phyloP scores from a whole-genome alignment of 495 filamentous ascomycete species.

The Cenococcum geophilum region DNA sequence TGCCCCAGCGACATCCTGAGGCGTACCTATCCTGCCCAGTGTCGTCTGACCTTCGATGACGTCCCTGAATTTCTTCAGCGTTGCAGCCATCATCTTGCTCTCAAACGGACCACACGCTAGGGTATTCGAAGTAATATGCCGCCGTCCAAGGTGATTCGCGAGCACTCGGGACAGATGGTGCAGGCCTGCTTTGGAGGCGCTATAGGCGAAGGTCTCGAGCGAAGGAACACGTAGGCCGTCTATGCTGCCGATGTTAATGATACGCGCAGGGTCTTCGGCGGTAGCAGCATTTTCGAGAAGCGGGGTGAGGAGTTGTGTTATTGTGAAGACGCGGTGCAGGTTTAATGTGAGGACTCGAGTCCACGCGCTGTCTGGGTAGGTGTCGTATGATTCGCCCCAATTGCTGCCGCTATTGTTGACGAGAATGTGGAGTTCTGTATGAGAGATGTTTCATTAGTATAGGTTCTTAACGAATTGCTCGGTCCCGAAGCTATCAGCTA shows the following conservation, averaged over 20 bases:
- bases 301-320: slow-evolving; percentile 67
- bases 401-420: slow-evolving; percentile 76
- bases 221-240: slow-evolving; percentile 62
- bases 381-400: slow-evolving; percentile 62
- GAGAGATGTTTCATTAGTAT: neutral
- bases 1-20: slow-evolving; percentile 67
- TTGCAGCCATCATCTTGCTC: slow-evolving; percentile 78
- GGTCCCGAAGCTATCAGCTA: neutral
- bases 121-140: slow-evolving; percentile 66
- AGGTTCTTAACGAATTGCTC: neutral
- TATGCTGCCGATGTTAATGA: slow-evolving; percentile 71
- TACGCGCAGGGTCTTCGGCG: slow-evolving; percentile 50
- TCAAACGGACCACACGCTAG: slow-evolving; percentile 77
- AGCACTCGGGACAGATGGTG: slow-evolving; percentile 68
- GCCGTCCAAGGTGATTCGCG: slow-evolving; percentile 61
- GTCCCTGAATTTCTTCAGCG: slow-evolving; percentile 55
- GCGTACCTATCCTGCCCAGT: slow-evolving; percentile 63
- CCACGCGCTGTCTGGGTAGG: slow-evolving; percentile 64
- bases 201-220: slow-evolving; percentile 73
- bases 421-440: slow-evolving; percentile 60
- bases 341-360: slow-evolving; percentile 71
- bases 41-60: slow-evolving; percentile 59
- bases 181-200: slow-evolving; percentile 65
- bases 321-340: slow-evolving; percentile 71
- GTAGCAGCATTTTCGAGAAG: slow-evolving; percentile 54